These are phyloP conservation scores for Suillus variegatus DNA, from an alignment of 768 basidiomycete species.

Conservation along the genomic window DNA sequence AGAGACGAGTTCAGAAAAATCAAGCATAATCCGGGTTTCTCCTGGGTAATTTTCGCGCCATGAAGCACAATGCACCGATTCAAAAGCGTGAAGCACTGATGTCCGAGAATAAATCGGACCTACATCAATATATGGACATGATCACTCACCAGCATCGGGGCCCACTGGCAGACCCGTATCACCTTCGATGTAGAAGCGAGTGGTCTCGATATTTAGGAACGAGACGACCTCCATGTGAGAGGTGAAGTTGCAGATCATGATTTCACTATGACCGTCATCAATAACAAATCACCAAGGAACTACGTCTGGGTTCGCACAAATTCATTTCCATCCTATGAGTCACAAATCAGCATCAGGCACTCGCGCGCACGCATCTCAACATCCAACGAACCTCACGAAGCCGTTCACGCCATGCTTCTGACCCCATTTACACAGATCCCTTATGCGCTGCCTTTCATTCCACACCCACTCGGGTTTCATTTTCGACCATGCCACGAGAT, in stretches of 20 bases:
- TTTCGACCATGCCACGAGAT: slow-evolving; percentile 34
- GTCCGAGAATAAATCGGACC: not conserved
- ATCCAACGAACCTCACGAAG: slow-evolving; percentile 27
- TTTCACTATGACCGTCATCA: slow-evolving; percentile 36
- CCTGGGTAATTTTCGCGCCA: slow-evolving; percentile 28
- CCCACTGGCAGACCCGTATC: not conserved
- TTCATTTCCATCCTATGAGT: slow-evolving; percentile 46
- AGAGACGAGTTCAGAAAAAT: slow-evolving; percentile 20
- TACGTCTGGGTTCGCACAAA: slow-evolving; percentile 36
- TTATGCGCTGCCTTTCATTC: slow-evolving; percentile 28
- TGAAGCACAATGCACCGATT: slow-evolving; percentile 17
- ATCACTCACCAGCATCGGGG: not conserved
- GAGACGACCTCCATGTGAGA: slow-evolving; percentile 40
- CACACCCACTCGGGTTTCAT: slow-evolving; percentile 16
- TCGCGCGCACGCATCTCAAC: not conserved
- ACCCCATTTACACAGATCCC: slow-evolving; percentile 36
- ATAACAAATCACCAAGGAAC: not conserved
- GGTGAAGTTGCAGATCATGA: slow-evolving; percentile 50
- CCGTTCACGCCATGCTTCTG: slow-evolving; percentile 32
- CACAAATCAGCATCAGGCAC: not conserved
- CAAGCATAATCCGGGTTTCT: slow-evolving; percentile 25
- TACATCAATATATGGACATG: not conserved
- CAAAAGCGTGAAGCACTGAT: slow-evolving; percentile 6
- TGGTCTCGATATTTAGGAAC: slow-evolving; percentile 33
- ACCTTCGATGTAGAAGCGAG: not conserved